Conservation (phyloP, 768 basidiomycete genomes). For the Russula griseocarnosa region DNA sequence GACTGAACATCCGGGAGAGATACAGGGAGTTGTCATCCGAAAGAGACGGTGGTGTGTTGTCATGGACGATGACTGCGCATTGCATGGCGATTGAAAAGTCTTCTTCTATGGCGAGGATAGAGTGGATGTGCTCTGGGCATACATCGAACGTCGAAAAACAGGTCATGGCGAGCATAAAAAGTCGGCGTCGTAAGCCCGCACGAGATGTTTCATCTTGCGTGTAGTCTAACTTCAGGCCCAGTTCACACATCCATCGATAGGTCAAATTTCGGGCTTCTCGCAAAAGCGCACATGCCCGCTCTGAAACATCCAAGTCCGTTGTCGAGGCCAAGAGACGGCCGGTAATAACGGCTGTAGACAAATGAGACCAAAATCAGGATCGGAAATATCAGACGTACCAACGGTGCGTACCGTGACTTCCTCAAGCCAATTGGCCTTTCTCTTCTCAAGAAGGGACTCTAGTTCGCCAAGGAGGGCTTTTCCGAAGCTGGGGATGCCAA, state of each 20-base stretch:
- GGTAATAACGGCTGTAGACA: constrained; percentile 1
- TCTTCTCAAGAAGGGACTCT: constrained; percentile 35
- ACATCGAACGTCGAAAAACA: constrained; percentile 22
- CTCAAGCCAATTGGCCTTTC: constrained; percentile 43
- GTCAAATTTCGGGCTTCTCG: constrained; percentile 14
- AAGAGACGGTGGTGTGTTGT: constrained; percentile 1
- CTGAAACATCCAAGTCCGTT: background rate
- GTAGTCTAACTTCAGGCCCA: constrained; percentile 6
- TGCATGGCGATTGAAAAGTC: constrained; percentile 14
- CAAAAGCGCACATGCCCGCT: constrained; percentile 1
- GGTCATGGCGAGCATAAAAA: constrained; percentile 17
- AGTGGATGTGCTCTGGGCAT: background rate
- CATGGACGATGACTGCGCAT: constrained; percentile 13
- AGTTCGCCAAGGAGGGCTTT: constrained; percentile 38
- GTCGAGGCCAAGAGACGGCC: constrained; percentile 15
- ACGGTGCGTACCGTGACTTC: constrained; percentile 20
- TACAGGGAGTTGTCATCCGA: background rate
- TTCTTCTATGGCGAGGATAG: background rate
- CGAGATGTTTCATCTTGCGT: constrained; percentile 4
- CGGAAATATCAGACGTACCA: background rate
- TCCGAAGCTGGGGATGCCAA: constrained; percentile 37
- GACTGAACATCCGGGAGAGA: constrained; percentile 4
- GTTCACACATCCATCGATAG: constrained; percentile 8
- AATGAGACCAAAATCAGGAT: background rate
- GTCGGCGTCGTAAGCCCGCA: background rate